Conservation (phyloP, 2,329 filamentous ascomycete genomes). For the Mycosphaerella sp. region DNA sequence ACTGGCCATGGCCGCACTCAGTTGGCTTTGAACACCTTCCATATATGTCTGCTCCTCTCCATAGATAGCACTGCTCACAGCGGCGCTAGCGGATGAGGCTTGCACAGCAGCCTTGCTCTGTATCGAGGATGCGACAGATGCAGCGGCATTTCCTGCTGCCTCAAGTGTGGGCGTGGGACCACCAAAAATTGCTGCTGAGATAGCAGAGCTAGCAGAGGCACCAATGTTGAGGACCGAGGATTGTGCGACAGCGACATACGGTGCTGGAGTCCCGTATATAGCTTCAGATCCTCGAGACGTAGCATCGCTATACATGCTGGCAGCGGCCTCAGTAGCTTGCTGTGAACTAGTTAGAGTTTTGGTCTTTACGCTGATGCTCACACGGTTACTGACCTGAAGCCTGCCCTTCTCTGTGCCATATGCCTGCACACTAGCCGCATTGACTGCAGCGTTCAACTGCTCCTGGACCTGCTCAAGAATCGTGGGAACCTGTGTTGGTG, state of each 20-base stretch:
- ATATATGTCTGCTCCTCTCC: constrained; percentile 48
- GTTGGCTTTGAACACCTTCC: constrained; percentile 40
- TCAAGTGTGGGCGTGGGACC: constrained; percentile 46
- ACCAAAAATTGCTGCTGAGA: constrained; percentile 53
- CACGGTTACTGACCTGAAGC: constrained; percentile 36
- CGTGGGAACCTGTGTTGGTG: constrained; percentile 52
- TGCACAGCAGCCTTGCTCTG: constrained; percentile 43
- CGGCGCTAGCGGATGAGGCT: constrained; percentile 40
- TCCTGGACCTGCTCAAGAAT: constrained; percentile 52
- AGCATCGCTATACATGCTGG: constrained; percentile 44
- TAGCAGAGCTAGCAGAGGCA: constrained; percentile 49
- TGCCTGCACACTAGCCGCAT: constrained; percentile 51
- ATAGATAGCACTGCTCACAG: constrained; percentile 43
- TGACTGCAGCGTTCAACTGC: constrained; percentile 53
- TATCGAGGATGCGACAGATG: constrained; percentile 41
- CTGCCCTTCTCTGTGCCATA: constrained; percentile 52
- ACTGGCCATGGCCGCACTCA: constrained; percentile 39
- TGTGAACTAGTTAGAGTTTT: constrained; percentile 26
- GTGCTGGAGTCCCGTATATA: constrained; percentile 50
- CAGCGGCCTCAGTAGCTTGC: constrained; percentile 48
- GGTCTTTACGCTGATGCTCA: neutral
- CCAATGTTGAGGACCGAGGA: constrained; percentile 50
- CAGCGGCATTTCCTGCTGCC: constrained; percentile 40
- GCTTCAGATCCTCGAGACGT: constrained; percentile 37
- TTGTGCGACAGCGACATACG: constrained; percentile 50